Conservation (phyloP, 805 yeast species). For the Torulaspora maleeae region DNA sequence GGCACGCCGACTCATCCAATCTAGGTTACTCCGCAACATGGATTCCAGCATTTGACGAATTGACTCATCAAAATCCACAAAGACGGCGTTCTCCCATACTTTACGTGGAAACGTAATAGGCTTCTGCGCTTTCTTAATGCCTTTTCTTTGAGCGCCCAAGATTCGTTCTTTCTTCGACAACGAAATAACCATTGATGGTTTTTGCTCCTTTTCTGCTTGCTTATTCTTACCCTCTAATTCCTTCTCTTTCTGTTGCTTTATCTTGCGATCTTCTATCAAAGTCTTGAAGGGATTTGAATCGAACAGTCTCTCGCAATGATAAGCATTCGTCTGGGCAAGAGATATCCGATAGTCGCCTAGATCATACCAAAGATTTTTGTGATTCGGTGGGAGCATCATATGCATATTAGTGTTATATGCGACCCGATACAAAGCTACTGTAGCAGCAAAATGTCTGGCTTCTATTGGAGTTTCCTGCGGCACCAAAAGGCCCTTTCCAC, state of each 20-base stretch:
- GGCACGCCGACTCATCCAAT: constrained; percentile 41
- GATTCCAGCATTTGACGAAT: constrained; percentile 59
- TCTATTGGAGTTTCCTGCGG: constrained; percentile 81
- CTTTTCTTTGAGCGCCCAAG: neutral
- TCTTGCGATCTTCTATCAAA: constrained; percentile 52
- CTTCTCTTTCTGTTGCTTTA: constrained; percentile 41
- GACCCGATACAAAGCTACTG: constrained; percentile 75
- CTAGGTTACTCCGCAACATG: constrained; percentile 51
- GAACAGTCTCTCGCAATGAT: constrained; percentile 49
- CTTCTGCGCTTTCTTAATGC: constrained; percentile 1
- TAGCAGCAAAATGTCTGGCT: constrained; percentile 87
- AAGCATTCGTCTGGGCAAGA: constrained; percentile 43
- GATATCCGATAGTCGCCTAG: constrained; percentile 58
- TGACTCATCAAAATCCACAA: constrained; percentile 62
- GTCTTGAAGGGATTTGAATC: constrained; percentile 74
- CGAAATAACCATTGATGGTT: constrained; percentile 45
- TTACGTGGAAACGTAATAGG: constrained; percentile 41
- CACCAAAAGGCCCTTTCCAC: constrained; percentile 45
- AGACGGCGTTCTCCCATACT: constrained; percentile 67
- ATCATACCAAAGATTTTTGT: constrained; percentile 71
- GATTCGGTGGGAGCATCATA: constrained; percentile 81
- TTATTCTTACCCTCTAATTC: constrained; percentile 44
- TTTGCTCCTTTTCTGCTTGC: constrained; percentile 48
- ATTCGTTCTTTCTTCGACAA: constrained; percentile 16
- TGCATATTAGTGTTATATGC: constrained; percentile 78